Evolutionary conservation across 2,329 filamentous ascomycete genomes (phyloP), one percentile per base, ranked within the genome.

Genomic region (Parascedosporium putredinis): DNA sequence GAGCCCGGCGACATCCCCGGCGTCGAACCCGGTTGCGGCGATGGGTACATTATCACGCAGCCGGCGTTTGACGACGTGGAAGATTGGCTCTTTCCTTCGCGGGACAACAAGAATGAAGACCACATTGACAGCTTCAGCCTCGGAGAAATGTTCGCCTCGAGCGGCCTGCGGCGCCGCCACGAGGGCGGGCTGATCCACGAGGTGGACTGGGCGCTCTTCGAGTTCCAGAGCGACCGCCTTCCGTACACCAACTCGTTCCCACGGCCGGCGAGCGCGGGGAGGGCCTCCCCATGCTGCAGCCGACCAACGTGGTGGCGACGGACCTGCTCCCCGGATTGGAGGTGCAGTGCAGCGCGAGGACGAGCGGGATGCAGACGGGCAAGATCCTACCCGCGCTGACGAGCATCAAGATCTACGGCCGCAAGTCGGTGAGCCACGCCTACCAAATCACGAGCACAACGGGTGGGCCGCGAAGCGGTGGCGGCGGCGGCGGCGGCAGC

Each of bases 181-280:
- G 75, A 79, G 52, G 74, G 84, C 53, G 82, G 84, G 4, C 70
- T 94, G 22, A 73, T 87, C 5, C 91, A 96, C 62, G 91, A 97
- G 64, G 89, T 97, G 42, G 91, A 97, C 64, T 97, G 91, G 91
- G 89, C 90, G 0, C 71, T 97, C 2, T 89, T 97, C 57, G 81
- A 86, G 56, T 87, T 97, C 55, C 72, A 84, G 9, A 73, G 83
- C 3, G 76, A 83, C 9, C 80, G 91, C 1, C 69, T 83, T 12
- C 86, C 91, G 3, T 71, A 76, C 0, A 76, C 79, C 52, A 96
- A 96, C 57, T 78, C 9, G 83, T 95, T 20, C 79, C 79, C 2
- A 49, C 57, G 42, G 53, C 60, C 16, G 31, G 54, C 20, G 51
- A 50, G 25, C 45, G 40, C 7, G 51, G n/a, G 53, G 53, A 1